phyloP scores from a whole-genome alignment of 2,329 filamentous ascomycete genomes.

The Sporothrix variecibatus region DNA sequence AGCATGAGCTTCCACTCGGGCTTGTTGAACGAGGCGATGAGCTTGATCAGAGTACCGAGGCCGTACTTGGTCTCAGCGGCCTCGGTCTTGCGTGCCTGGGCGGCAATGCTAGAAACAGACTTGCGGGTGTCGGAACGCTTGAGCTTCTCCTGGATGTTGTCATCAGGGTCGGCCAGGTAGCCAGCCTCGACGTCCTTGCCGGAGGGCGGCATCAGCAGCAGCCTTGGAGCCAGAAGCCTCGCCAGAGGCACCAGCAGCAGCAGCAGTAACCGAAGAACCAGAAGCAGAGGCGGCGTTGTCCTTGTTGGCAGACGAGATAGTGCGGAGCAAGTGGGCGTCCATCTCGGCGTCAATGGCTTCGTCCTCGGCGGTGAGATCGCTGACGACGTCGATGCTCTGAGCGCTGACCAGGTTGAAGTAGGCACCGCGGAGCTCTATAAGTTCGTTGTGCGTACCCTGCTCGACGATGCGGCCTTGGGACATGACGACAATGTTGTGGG shows the following conservation, averaged over 20 bases:
- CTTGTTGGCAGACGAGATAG: slow-evolving; percentile 44
- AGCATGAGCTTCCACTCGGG: slow-evolving; percentile 72
- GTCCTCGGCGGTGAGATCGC: slow-evolving; percentile 56
- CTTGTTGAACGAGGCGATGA: slow-evolving; percentile 79
- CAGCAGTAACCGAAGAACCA: neutral
- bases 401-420: slow-evolving; percentile 87
- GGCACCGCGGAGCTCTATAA: slow-evolving; percentile 69
- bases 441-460: slow-evolving; percentile 81
- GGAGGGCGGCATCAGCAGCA: neutral
- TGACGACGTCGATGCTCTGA: slow-evolving; percentile 72
- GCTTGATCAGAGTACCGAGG: slow-evolving; percentile 73
- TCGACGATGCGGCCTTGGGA: slow-evolving; percentile 81
- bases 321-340: slow-evolving; percentile 53
- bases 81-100: slow-evolving; percentile 58
- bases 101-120: slow-evolving; percentile 69
- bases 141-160: slow-evolving; percentile 61
- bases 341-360: slow-evolving; percentile 54
- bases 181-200: slow-evolving; percentile 30
- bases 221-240: neutral
- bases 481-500: slow-evolving; percentile 97
- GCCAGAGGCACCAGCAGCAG: neutral
- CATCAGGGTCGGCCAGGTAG: slow-evolving; percentile 60
- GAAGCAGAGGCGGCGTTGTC: slow-evolving; percentile 31
- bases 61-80: slow-evolving; percentile 55
- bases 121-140: slow-evolving; percentile 57